These are phyloP conservation scores for Venturia carpophila DNA, from an alignment of 2,329 filamentous ascomycete genomes.

Conservation along the genomic window DNA sequence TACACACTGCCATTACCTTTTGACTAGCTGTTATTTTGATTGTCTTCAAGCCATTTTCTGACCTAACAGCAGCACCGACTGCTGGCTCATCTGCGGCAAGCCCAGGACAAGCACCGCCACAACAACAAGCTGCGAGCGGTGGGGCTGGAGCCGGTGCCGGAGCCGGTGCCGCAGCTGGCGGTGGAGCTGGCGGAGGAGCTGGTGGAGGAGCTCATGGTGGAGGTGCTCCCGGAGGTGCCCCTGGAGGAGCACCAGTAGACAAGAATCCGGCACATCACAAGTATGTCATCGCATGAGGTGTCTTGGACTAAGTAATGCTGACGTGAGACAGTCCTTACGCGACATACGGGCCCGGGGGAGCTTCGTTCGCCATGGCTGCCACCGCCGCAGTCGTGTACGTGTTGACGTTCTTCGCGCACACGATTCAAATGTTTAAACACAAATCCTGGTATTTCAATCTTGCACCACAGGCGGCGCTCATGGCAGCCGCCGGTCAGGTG, in stretches of 20 bases:
- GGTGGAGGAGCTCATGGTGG: background rate
- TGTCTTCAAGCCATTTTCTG: background rate
- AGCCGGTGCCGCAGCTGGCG: background rate
- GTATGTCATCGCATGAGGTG: background rate
- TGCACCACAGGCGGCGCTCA: slow-evolving; percentile 4
- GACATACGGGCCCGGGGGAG: slow-evolving; percentile 3
- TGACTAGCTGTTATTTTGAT: too few species aligned
- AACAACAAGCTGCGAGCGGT: background rate
- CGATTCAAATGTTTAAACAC: slow-evolving; percentile 15
- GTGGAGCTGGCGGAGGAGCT: background rate
- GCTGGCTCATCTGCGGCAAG: background rate
- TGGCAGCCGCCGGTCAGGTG: background rate
- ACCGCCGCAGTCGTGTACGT: background rate
- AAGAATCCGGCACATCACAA: background rate
- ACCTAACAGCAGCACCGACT: background rate
- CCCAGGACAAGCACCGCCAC: background rate
- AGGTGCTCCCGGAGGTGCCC: background rate
- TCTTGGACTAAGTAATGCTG: background rate
- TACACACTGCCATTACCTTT: too few species aligned
- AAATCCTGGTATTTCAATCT: slow-evolving; percentile 16
- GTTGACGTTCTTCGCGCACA: background rate
- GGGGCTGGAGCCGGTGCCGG: background rate
- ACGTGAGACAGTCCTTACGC: background rate
- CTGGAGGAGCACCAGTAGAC: background rate
- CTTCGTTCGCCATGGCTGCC: slow-evolving; percentile 16